Evolutionary conservation across 139 green algal species (phyloP).

Genomic region (Asterochloris erici): DNA sequence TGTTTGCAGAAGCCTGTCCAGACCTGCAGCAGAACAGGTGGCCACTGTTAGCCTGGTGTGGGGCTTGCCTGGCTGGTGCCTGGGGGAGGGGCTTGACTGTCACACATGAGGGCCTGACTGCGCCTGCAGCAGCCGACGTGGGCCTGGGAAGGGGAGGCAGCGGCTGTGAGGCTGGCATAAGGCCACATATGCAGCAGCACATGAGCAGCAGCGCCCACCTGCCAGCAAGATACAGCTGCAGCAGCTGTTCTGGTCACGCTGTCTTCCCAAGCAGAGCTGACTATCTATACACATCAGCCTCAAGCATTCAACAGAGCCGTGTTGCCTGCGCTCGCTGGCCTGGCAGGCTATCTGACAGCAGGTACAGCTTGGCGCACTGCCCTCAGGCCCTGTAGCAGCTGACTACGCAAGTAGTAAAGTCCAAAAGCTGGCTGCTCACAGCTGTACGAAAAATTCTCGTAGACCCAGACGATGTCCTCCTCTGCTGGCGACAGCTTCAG

Average conservation of each 20-base stretch:
- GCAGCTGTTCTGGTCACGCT: not conserved
- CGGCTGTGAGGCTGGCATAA: no score
- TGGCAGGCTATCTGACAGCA: not conserved
- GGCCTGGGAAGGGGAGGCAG: no score
- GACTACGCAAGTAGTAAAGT: not conserved
- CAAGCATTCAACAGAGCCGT: not conserved
- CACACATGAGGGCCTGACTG: no score
- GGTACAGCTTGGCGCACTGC: not conserved
- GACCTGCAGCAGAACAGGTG: no score
- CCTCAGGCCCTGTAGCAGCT: not conserved
- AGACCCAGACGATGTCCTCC: constrained; percentile 12
- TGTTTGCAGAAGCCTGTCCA: no score
- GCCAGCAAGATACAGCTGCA: no score
- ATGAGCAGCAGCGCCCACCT: no score
- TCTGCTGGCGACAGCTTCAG: constrained; percentile 16
- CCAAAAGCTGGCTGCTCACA: not conserved
- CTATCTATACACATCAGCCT: not conserved
- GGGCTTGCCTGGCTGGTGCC: no score
- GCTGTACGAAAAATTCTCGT: constrained; percentile 17
- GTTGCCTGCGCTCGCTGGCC: not conserved
- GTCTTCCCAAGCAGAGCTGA: not conserved
- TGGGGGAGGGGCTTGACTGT: no score
- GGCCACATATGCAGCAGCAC: no score
- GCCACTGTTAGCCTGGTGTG: no score
- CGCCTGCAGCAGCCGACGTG: no score